Percentiles rank a stretch among this genome's conserved stretches.
phyloP scores from a whole-genome alignment of 176 grass and related monocot species.

The Ananas comosus region DNA sequence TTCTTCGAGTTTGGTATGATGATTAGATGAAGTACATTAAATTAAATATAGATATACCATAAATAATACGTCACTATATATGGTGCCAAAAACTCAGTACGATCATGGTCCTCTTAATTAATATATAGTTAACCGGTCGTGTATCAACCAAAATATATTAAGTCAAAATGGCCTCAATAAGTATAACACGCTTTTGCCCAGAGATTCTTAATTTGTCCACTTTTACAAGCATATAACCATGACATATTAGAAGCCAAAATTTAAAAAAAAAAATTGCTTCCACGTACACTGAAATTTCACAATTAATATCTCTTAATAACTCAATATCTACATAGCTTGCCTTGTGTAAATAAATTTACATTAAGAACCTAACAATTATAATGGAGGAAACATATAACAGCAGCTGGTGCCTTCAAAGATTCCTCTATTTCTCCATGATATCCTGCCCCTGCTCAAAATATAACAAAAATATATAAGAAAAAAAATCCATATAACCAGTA shows the following conservation, averaged over 20 bases:
- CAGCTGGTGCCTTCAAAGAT: neutral
- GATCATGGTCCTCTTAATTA: too few relatives aligned
- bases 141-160: too few relatives aligned
- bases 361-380: neutral
- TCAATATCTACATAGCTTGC: neutral
- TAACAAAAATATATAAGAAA: constrained; percentile 5
- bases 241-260: neutral
- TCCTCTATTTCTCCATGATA: neutral
- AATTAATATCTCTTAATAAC: neutral
- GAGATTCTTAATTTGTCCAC: too few relatives aligned
- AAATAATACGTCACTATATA: too few relatives aligned
- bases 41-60: too few relatives aligned
- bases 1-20: too few relatives aligned
- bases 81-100: too few relatives aligned
- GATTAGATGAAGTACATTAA: too few relatives aligned
- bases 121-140: too few relatives aligned
- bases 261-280: neutral
- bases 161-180: too few relatives aligned
- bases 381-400: constrained; percentile 1
- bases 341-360: constrained; percentile 1
- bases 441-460: constrained; percentile 41
- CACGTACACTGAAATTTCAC: neutral
- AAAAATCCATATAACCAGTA: neutral
- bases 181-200: too few relatives aligned
- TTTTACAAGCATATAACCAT: neutral